phyloP scores from a whole-genome alignment of 345 rosid species.

The Citrus hindsii region DNA sequence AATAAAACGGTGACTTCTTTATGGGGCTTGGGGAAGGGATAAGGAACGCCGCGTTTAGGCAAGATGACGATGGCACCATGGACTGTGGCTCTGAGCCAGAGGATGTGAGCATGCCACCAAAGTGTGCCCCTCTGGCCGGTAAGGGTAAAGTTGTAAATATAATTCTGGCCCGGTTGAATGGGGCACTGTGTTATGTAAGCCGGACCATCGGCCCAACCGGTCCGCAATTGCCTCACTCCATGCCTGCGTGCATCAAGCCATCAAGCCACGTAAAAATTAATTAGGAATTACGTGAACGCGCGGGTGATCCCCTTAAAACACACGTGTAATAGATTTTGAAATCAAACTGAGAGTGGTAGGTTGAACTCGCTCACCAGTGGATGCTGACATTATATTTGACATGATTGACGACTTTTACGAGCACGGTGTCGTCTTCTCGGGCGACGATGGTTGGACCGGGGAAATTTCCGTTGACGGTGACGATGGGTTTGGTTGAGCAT shows the following conservation, averaged over 20 bases:
- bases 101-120: constrained; percentile 83
- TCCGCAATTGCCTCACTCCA: constrained; percentile 69
- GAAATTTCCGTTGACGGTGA: constrained; percentile 67
- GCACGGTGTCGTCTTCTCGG: constrained; percentile 59
- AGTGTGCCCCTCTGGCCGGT: constrained; percentile 88
- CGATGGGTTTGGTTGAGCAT: constrained; percentile 76
- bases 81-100: constrained; percentile 91
- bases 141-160: constrained; percentile 66
- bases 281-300: not conserved
- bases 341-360: too few relatives aligned
- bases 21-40: constrained; percentile 78
- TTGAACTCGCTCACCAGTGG: constrained; percentile 43
- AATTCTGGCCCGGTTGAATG: constrained; percentile 66
- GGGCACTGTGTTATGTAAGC: constrained; percentile 96
- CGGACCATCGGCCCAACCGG: constrained; percentile 92
- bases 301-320: too few relatives aligned
- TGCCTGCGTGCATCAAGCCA: constrained; percentile 45
- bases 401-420: constrained; percentile 63
- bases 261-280: not conserved
- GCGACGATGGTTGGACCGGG: constrained; percentile 59
- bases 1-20: constrained; percentile 53
- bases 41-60: constrained; percentile 81
- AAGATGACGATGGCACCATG: constrained; percentile 79
- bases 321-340: too few relatives aligned
- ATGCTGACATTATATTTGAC: constrained; percentile 53